A percentile compares a stretch with the other conserved stretches of the same genome.
Conservation (phyloP, 1,284 basidiomycete species). For the Xanthoconium separans region DNA sequence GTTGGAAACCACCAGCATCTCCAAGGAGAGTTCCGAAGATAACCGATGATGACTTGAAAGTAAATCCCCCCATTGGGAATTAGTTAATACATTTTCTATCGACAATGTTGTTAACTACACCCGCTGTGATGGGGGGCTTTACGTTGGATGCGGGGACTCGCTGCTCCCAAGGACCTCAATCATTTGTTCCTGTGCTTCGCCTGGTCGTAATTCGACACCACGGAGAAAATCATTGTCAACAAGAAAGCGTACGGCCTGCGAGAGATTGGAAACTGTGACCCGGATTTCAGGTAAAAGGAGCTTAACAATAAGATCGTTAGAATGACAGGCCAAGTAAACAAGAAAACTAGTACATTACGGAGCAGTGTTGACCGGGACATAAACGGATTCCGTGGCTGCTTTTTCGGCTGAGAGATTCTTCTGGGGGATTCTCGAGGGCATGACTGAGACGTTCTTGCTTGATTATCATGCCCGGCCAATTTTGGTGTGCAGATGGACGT, state of each 20-base stretch:
- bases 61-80: neutral
- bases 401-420: conserved; percentile 50
- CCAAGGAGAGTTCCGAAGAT: conserved; percentile 24
- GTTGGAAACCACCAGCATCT: conserved; percentile 33
- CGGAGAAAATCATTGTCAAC: conserved; percentile 90
- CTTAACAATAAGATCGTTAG: conserved; percentile 39
- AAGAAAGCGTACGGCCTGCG: conserved; percentile 91
- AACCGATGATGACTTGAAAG: conserved; percentile 11
- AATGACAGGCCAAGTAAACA: neutral
- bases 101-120: neutral
- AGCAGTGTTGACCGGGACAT: conserved; percentile 65
- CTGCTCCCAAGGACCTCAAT: conserved; percentile 56
- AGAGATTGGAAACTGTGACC: conserved; percentile 88
- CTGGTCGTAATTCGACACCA: conserved; percentile 80
- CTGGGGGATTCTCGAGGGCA: conserved; percentile 14
- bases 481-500: conserved; percentile 2
- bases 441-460: neutral
- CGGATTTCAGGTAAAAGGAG: conserved; percentile 88
- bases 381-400: conserved; percentile 65
- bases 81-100: neutral
- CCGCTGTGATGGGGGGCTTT: neutral
- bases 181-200: conserved; percentile 69
- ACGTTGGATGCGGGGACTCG: conserved; percentile 1
- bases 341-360: conserved; percentile 55
- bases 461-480: neutral